These are phyloP conservation scores for Lentinula detonsa DNA, from an alignment of 768 basidiomycete genomes.

Conservation along the genomic window DNA sequence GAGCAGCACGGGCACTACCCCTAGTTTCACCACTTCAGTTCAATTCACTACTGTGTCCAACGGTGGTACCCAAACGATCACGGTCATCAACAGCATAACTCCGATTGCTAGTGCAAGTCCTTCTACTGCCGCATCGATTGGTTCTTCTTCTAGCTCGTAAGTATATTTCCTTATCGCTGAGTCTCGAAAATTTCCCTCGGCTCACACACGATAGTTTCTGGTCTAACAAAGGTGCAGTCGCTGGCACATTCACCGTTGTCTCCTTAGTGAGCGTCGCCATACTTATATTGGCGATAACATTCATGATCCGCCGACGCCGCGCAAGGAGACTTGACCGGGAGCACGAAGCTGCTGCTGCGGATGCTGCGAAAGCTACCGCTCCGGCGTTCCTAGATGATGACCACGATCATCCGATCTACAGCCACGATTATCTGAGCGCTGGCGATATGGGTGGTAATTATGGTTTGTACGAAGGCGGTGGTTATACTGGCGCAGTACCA, in stretches of 20 bases:
- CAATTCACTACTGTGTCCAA: neutral
- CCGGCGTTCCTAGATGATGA: conserved; percentile 2
- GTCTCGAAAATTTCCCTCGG: neutral
- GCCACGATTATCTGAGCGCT: neutral
- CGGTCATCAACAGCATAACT: neutral
- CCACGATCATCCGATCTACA: neutral
- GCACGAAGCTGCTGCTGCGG: neutral
- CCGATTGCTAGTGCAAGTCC: neutral
- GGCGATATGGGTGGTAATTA: neutral
- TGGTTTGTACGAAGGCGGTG: neutral
- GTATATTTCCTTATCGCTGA: neutral
- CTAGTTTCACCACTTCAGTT: neutral
- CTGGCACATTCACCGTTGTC: conserved; percentile 31
- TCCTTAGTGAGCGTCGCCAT: conserved; percentile 25
- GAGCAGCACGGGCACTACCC: neutral
- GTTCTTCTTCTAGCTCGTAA: neutral
- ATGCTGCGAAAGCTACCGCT: neutral
- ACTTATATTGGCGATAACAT: conserved; percentile 12
- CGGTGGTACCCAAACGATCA: neutral
- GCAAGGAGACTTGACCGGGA: neutral
- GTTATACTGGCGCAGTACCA: neutral
- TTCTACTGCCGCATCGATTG: neutral
- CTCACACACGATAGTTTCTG: conserved; percentile 26
- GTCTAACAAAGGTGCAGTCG: conserved; percentile 32
- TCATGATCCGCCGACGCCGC: neutral